A percentile compares a stretch with the other conserved stretches of the same genome.
phyloP scores from a whole-genome alignment of 805 yeast genomes.

The Saitoella complicata region DNA sequence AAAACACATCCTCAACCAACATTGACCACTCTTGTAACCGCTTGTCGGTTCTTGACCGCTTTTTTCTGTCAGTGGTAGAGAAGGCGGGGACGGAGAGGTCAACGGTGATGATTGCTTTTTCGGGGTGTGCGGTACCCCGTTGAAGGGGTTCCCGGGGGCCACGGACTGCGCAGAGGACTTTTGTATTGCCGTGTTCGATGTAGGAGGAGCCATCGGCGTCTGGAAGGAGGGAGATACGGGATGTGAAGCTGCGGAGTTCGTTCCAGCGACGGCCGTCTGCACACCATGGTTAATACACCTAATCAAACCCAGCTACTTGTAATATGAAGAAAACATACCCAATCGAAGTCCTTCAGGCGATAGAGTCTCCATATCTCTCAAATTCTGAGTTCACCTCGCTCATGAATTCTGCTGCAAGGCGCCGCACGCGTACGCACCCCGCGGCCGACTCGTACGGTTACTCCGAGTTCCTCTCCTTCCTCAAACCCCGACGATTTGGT shows the following conservation, averaged over 20 bases:
- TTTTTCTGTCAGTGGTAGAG: constrained; percentile 59
- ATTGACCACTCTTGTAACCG: constrained; percentile 22
- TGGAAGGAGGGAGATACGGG: constrained; percentile 78
- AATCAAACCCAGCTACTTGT: too few species aligned
- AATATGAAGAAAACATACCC: constrained; percentile 11
- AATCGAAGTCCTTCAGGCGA: constrained; percentile 89
- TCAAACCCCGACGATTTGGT: too few species aligned
- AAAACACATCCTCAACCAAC: constrained; percentile 21
- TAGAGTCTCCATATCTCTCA: constrained; percentile 68
- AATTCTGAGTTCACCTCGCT: too few species aligned
- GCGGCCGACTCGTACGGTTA: too few species aligned
- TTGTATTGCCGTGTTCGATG: constrained; percentile 83
- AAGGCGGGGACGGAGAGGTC: constrained; percentile 64
- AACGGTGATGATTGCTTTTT: constrained; percentile 44
- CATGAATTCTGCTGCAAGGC: too few species aligned
- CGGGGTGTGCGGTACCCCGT: constrained; percentile 25
- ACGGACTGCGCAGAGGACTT: constrained; percentile 64
- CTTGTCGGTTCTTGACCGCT: constrained; percentile 45
- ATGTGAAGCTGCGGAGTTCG: constrained; percentile 68
- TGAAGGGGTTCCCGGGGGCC: constrained; percentile 79
- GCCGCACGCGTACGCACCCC: too few species aligned
- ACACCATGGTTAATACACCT: too few species aligned
- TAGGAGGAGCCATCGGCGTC: constrained; percentile 78
- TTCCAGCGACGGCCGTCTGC: constrained; percentile 91
- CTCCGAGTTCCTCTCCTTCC: too few species aligned